Percentiles rank a stretch among this genome's conserved stretches.
These are phyloP conservation scores for Teratosphaeriaceae sp. DNA, from an alignment of 2,329 filamentous ascomycete genomes.

Conservation along the genomic window DNA sequence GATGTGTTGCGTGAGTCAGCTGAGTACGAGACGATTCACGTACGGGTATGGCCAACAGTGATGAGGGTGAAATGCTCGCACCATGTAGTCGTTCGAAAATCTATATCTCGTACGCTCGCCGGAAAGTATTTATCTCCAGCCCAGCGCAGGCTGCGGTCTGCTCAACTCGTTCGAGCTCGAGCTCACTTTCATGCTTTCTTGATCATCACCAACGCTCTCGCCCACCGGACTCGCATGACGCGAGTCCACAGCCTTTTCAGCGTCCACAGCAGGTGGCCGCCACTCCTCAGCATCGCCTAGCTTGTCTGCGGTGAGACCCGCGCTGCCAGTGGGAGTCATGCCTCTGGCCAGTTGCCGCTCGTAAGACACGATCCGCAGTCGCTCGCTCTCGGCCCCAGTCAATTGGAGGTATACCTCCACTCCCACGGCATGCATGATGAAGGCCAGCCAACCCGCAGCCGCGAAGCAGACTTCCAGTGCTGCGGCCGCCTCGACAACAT, in stretches of 20 bases:
- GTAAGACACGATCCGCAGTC: constrained; percentile 51
- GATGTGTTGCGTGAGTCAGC: too few species aligned
- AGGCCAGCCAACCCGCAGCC: constrained; percentile 47
- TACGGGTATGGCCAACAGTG: too few species aligned
- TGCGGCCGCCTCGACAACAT: constrained; percentile 33
- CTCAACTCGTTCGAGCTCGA: background rate
- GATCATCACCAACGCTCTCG: too few species aligned
- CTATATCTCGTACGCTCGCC: too few species aligned
- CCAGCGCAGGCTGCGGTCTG: background rate
- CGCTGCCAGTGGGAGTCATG: constrained; percentile 42
- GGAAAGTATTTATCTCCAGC: too few species aligned
- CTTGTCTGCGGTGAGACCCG: constrained; percentile 30
- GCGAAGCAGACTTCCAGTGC: constrained; percentile 46
- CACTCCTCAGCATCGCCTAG: background rate
- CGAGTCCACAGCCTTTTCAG: background rate
- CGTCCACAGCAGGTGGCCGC: background rate
- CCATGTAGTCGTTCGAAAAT: too few species aligned
- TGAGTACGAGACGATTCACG: too few species aligned
- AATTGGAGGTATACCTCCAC: constrained; percentile 41
- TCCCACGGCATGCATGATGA: constrained; percentile 44
- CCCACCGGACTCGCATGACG: too few species aligned
- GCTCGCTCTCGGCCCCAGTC: constrained; percentile 48
- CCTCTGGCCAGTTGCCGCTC: constrained; percentile 51
- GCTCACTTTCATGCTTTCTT: background rate
- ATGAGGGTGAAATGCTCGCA: too few species aligned